Evolutionary conservation across 495 filamentous ascomycete species (phyloP).

Genomic region (Clavariopsis aquatica): DNA sequence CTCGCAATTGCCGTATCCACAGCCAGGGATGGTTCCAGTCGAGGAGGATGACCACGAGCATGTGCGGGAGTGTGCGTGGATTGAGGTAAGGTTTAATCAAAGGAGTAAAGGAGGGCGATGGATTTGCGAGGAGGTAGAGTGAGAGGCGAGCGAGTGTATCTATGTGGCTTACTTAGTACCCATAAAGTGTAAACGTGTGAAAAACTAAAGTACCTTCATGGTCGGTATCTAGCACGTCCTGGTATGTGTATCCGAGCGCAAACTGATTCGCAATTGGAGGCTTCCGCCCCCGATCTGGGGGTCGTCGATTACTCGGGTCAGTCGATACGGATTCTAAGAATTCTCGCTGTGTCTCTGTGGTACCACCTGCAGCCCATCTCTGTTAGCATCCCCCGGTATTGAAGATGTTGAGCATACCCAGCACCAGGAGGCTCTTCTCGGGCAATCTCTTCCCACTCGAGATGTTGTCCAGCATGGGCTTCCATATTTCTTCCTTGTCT

Average conservation of each 20-base stretch:
- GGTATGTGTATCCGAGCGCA: slow-evolving; percentile 92
- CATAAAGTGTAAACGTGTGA: not conserved
- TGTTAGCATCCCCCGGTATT: slow-evolving; percentile 16
- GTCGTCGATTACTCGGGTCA: slow-evolving; percentile 57
- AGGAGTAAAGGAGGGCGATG: slow-evolving; percentile 77
- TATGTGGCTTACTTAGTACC: slow-evolving; percentile 39
- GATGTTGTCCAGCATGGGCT: slow-evolving; percentile 84
- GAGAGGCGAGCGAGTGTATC: slow-evolving; percentile 91
- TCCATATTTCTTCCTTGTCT: slow-evolving; percentile 89
- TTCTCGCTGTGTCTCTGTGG: slow-evolving; percentile 83
- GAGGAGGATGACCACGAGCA: slow-evolving; percentile 80
- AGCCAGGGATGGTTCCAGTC: slow-evolving; percentile 93
- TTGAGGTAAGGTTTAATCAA: slow-evolving; percentile 85
- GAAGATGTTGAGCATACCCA: slow-evolving; percentile 56
- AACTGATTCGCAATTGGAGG: slow-evolving; percentile 90
- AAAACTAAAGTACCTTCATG: slow-evolving; percentile 68
- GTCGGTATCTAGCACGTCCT: slow-evolving; percentile 91
- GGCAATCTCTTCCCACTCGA: slow-evolving; percentile 87
- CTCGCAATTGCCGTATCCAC: slow-evolving; percentile 82
- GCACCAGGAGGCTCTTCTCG: slow-evolving; percentile 85
- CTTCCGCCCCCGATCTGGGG: slow-evolving; percentile 55
- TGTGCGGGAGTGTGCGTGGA: slow-evolving; percentile 80
- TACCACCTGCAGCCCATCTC: slow-evolving; percentile 61
- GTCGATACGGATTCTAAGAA: slow-evolving; percentile 80
- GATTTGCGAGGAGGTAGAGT: slow-evolving; percentile 81